A percentile compares a stretch with the other conserved stretches of the same genome.
Conservation (phyloP, 129 eudicot species). For the Oenanthe sinensis region DNA sequence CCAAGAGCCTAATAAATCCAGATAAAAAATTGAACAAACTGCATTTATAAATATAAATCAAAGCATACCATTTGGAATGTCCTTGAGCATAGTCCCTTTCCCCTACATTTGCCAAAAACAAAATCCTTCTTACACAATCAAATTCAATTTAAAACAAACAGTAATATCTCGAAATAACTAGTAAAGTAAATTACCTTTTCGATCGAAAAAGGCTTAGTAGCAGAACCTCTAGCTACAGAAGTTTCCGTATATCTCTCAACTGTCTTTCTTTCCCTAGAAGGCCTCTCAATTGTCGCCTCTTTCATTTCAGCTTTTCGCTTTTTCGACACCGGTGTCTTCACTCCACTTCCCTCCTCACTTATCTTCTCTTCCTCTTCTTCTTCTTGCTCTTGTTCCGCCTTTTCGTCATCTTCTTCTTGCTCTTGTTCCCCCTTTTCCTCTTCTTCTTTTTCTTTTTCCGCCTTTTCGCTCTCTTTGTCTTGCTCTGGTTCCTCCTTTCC, state of each 20-base stretch:
- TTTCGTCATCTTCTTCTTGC: background rate
- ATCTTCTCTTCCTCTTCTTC: background rate
- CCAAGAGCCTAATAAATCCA: background rate
- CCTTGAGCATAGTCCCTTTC: background rate
- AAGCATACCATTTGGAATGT: background rate
- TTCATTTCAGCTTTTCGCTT: conserved; percentile 16
- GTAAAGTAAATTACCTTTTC: conserved; percentile 36
- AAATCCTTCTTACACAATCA: background rate
- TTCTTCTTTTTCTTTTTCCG: background rate
- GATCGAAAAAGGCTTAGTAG: conserved; percentile 44
- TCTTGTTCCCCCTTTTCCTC: conserved; percentile 5
- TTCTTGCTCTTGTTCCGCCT: background rate
- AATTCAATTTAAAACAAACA: background rate
- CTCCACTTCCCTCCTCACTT: conserved; percentile 19
- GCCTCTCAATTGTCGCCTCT: conserved; percentile 51
- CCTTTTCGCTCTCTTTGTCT: background rate
- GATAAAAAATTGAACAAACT: background rate
- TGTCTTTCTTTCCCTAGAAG: conserved; percentile 73
- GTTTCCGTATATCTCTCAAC: conserved; percentile 67
- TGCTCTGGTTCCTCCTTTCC: background rate
- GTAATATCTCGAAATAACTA: background rate
- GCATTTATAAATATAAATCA: background rate
- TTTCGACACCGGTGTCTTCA: conserved; percentile 13
- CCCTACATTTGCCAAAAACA: background rate
- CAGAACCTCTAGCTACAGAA: conserved; percentile 19